Evolutionary conservation across 2,329 filamentous ascomycete species (phyloP).

Genomic region (Macrophomina tecta): DNA sequence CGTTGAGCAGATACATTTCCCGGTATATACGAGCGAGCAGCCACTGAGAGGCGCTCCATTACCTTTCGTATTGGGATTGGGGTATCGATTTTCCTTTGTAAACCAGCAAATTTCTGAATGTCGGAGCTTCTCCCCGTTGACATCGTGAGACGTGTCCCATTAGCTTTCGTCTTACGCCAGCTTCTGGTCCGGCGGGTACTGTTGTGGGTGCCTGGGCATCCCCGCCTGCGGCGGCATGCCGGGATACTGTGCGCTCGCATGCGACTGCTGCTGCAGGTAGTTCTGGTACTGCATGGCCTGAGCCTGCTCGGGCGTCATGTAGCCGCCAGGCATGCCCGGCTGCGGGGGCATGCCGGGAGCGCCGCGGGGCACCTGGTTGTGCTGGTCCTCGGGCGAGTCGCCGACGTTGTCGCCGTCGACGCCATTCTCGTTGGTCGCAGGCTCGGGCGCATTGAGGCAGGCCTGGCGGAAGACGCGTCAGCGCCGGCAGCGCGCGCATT

Average conservation of each 20-base stretch:
- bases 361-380: slow-evolving; percentile 75
- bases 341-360: slow-evolving; percentile 70
- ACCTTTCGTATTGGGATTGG: slow-evolving; percentile 29
- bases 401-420: slow-evolving; percentile 62
- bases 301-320: slow-evolving; percentile 66
- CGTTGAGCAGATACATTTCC: slow-evolving; percentile 29
- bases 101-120: slow-evolving; percentile 29
- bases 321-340: slow-evolving; percentile 70
- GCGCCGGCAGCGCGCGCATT: not conserved
- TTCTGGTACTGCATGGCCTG: slow-evolving; percentile 79
- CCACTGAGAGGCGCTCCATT: slow-evolving; percentile 17
- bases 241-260: slow-evolving; percentile 68
- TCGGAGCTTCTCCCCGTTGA: slow-evolving; percentile 25
- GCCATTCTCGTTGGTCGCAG: slow-evolving; percentile 71
- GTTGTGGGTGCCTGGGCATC: slow-evolving; percentile 66
- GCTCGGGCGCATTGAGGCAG: slow-evolving; percentile 95
- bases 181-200: slow-evolving; percentile 69
- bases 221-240: slow-evolving; percentile 75
- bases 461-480: slow-evolving; percentile 65
- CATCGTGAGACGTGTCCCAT: slow-evolving; percentile 24
- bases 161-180: slow-evolving; percentile 38
- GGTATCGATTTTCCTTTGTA: slow-evolving; percentile 30
- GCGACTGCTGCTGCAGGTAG: slow-evolving; percentile 75
- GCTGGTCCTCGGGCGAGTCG: slow-evolving; percentile 91
- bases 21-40: slow-evolving; percentile 29